These are phyloP conservation scores for Boechera retrofracta DNA, from an alignment of 345 rosid genomes.

Conservation along the genomic window DNA sequence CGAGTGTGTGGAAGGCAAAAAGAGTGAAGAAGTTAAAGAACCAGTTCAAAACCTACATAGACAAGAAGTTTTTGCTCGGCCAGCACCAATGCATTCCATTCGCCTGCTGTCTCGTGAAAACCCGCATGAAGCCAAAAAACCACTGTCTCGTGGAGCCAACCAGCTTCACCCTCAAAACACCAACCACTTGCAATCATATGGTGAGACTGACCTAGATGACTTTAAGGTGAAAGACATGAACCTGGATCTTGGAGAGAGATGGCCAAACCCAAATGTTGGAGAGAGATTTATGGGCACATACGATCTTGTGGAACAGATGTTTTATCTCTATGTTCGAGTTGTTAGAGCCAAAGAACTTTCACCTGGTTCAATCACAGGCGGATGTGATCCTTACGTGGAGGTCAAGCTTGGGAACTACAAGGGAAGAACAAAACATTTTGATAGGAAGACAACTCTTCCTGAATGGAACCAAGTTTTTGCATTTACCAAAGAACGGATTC, in stretches of 20 bases:
- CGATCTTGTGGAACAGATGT: slow-evolving; percentile 88
- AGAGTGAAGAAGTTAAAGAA: slow-evolving; percentile 31
- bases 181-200: slow-evolving; percentile 32
- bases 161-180: slow-evolving; percentile 35
- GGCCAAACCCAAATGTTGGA: slow-evolving; percentile 62
- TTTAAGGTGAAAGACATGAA: slow-evolving; percentile 71
- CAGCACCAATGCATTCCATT: slow-evolving; percentile 46
- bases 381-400: slow-evolving; percentile 89
- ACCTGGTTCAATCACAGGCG: slow-evolving; percentile 62
- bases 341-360: slow-evolving; percentile 83
- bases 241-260: slow-evolving; percentile 70
- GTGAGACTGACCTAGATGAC: slow-evolving; percentile 51
- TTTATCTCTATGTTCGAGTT: slow-evolving; percentile 72
- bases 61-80: slow-evolving; percentile 48
- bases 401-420: slow-evolving; percentile 91
- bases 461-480: slow-evolving; percentile 96
- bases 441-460: slow-evolving; percentile 74
- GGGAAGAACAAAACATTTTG: slow-evolving; percentile 80
- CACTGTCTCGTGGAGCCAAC: slow-evolving; percentile 32
- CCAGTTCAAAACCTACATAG: slow-evolving; percentile 39
- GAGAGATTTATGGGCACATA: slow-evolving; percentile 69
- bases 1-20: neutral
- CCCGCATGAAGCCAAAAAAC: slow-evolving; percentile 22
- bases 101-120: slow-evolving; percentile 43
- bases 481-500: slow-evolving; percentile 83